A percentile compares a stretch with the other conserved stretches of the same genome.
Conservation (phyloP, 306 rosid genomes). For the Crotalaria pallida region DNA sequence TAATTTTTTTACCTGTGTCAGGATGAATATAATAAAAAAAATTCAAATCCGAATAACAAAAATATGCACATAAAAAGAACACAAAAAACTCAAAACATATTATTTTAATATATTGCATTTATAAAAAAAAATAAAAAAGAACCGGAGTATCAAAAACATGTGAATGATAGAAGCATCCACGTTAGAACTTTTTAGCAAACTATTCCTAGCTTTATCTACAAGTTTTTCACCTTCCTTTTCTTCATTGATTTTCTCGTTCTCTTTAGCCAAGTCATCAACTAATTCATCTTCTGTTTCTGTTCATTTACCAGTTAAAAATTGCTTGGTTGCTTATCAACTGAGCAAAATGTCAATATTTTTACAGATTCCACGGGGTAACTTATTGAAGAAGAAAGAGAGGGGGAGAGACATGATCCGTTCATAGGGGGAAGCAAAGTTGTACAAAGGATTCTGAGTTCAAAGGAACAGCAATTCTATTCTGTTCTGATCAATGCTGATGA, state of each 20-base stretch:
- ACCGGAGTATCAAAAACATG: too few relatives aligned
- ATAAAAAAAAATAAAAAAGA: too few relatives aligned
- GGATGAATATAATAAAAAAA: too few relatives aligned
- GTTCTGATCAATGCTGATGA: slow-evolving; percentile 10
- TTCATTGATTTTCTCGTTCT: slow-evolving; percentile 28
- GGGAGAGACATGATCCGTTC: slow-evolving; percentile 50
- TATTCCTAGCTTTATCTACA: slow-evolving; percentile 5
- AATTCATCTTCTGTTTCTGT: not conserved
- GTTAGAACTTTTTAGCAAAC: not conserved
- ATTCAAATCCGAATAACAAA: too few relatives aligned
- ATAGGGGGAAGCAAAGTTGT: slow-evolving; percentile 32
- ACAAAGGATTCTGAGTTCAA: slow-evolving; percentile 2
- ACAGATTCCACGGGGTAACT: slow-evolving; percentile 19
- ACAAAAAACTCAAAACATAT: too few relatives aligned
- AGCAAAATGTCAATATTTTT: slow-evolving; percentile 19
- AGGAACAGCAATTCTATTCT: not conserved
- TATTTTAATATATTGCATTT: too few relatives aligned
- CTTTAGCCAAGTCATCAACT: not conserved
- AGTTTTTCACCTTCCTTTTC: slow-evolving; percentile 9
- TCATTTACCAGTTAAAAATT: slow-evolving; percentile 5
- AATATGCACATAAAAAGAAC: too few relatives aligned
- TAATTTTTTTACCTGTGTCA: too few relatives aligned
- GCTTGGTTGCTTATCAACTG: slow-evolving; percentile 24
- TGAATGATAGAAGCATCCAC: too few relatives aligned
- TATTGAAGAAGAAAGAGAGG: slow-evolving; percentile 24